phyloP scores from a whole-genome alignment of 352 stramenopile genomes.

The Ophiocytium majus region DNA sequence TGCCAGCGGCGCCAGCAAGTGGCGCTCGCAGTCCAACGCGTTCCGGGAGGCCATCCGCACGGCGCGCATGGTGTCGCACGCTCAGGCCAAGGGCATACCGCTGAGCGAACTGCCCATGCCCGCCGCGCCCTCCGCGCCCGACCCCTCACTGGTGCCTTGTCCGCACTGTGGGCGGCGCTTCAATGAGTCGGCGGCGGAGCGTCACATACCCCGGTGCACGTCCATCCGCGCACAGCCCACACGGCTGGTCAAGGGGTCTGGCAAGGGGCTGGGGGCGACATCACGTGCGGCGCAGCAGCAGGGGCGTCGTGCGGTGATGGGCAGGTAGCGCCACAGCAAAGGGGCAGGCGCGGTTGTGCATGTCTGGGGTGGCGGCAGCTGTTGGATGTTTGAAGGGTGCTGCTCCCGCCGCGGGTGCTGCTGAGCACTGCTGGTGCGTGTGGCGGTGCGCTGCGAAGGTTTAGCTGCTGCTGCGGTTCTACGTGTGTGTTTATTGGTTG shows the following conservation, averaged over 20 bases:
- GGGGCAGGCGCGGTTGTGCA: too few relatives aligned
- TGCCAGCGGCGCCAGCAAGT: constrained; percentile 31
- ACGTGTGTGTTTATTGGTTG: too few relatives aligned
- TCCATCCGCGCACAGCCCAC: constrained; percentile 65
- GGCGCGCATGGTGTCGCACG: constrained; percentile 34
- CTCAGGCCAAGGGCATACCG: constrained; percentile 39
- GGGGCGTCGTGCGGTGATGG: too few relatives aligned
- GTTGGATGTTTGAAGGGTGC: too few relatives aligned
- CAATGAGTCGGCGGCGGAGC: constrained; percentile 81
- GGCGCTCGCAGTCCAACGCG: constrained; percentile 37
- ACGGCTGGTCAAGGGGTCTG: constrained; percentile 44
- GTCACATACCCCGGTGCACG: constrained; percentile 84
- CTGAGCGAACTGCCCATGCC: constrained; percentile 26
- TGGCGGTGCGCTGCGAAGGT: too few relatives aligned
- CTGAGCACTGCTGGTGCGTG: too few relatives aligned
- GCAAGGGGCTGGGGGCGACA: constrained; percentile 17
- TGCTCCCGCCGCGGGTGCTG: too few relatives aligned
- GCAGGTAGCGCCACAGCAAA: too few relatives aligned
- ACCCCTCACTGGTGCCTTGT: constrained; percentile 75
- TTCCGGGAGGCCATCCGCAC: constrained; percentile 45
- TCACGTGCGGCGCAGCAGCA: too few relatives aligned
- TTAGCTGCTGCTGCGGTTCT: too few relatives aligned
- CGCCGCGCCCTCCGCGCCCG: constrained; percentile 21
- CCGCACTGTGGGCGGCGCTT: constrained; percentile 82
- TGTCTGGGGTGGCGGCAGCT: too few relatives aligned